Evolutionary conservation across 441 rosid genomes (phyloP), one percentile per base, ranked within the genome.

Genomic region (Omphalea diandra): DNA sequence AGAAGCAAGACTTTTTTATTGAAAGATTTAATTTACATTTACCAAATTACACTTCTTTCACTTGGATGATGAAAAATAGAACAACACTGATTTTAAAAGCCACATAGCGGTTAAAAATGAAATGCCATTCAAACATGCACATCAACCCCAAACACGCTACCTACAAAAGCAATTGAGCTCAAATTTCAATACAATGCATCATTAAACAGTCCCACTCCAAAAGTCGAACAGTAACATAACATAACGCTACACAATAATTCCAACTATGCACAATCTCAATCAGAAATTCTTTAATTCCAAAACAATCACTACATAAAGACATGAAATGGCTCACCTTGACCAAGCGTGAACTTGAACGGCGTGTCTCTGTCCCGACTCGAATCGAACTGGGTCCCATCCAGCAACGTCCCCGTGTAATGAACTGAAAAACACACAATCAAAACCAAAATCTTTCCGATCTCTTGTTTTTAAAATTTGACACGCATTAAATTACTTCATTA

Each of bases 331-430:
- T 66, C 2, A 77, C 81, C 98, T 88, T 91, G 97, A 20, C 97
- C 98, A 31, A 94, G 97, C 7, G 96, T 83, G 87, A 94, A 94
- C 72, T 83, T 91, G 80, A 91, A 91, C 17, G 97, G 93, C 57
- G 91, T 83, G 14, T 85, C 93, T 38, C 91, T 80, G 47, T 84
- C 92, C 52, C 94, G 84, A 54, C 97, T 91, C 0, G 97, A 91
- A 80, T 94, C 98, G 54, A 90, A 91, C 82, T 86, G 79, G 1
- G 91, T 87, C 8, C 96, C 98, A 68, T 91, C 97, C 38, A 90
- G 65, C 83, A 94, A 83, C 26, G 97, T 88, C 70, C 97, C 98
- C 31, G 96, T 88, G 75, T 90, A 90, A 68, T 94, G 98, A 73
- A 90, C 97, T 91, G 86, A 14, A 83, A n/a, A 3, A 73, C 47